These are phyloP conservation scores for Boletus reticuloceps DNA, from an alignment of 768 basidiomycete genomes.

Conservation along the genomic window DNA sequence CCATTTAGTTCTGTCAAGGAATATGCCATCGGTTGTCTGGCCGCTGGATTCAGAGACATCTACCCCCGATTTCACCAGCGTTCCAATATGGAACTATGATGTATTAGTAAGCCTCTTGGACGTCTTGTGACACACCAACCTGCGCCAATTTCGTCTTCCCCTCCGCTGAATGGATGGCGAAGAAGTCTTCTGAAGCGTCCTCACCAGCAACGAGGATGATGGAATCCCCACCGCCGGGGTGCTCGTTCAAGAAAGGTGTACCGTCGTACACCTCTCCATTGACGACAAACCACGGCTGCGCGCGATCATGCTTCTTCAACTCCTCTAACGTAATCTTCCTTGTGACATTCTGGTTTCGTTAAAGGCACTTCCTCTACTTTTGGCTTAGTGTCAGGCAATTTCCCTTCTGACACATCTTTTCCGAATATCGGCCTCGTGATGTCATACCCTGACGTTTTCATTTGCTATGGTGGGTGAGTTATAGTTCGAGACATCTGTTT, in stretches of 20 bases:
- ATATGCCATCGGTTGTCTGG: constrained; percentile 17
- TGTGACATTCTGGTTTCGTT: constrained; percentile 44
- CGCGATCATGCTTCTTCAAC: constrained; percentile 36
- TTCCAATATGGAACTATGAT: constrained; percentile 47
- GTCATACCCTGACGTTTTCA: constrained; percentile 46
- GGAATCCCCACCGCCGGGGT: constrained; percentile 57
- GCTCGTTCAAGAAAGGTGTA: constrained; percentile 48
- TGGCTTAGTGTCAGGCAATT: not conserved
- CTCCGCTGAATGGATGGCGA: constrained; percentile 58
- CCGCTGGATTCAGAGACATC: not conserved
- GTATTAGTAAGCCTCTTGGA: constrained; percentile 5
- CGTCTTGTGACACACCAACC: constrained; percentile 17
- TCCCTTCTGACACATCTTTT: not conserved
- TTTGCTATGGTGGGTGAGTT: constrained; percentile 28
- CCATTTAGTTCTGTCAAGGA: constrained; percentile 50
- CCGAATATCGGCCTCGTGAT: constrained; percentile 41
- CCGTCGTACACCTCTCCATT: constrained; percentile 56
- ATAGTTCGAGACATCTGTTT: not conserved
- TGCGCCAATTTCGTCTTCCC: constrained; percentile 45
- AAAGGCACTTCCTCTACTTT: constrained; percentile 32
- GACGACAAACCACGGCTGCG: constrained; percentile 51
- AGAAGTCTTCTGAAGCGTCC: constrained; percentile 63
- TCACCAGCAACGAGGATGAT: constrained; percentile 55
- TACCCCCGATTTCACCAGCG: constrained; percentile 27
- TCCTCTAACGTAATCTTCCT: constrained; percentile 45